Evolutionary conservation across 148 eudicot genomes (phyloP).

Genomic region (Polygonum aviculare): DNA sequence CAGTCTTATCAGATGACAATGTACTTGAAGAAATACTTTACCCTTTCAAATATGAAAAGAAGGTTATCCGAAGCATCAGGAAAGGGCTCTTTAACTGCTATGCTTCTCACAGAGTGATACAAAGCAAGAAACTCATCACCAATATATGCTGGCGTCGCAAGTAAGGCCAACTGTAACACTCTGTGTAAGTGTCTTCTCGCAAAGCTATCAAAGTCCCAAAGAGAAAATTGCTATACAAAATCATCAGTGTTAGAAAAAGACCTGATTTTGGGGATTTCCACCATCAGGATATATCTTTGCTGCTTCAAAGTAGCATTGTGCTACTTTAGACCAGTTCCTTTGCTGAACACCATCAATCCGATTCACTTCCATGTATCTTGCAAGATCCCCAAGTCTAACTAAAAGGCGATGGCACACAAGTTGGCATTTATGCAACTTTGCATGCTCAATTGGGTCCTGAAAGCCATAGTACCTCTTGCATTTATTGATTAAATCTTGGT

Average conservation of each 20-base stretch:
- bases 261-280: conserved; percentile 99
- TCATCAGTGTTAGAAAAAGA: conserved; percentile 10
- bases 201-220: background rate
- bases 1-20: background rate
- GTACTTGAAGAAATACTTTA: conserved; percentile 13
- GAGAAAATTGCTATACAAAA: background rate
- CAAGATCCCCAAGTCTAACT: conserved; percentile 88
- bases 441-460: conserved; percentile 29
- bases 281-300: conserved; percentile 63
- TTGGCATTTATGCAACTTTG: conserved; percentile 38
- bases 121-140: conserved; percentile 80
- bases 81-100: conserved; percentile 91
- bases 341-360: conserved; percentile 30
- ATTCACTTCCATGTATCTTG: conserved; percentile 43
- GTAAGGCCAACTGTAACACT: background rate
- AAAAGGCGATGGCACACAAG: conserved; percentile 64
- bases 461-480: conserved; percentile 47
- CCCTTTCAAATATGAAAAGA: conserved; percentile 73
- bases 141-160: conserved; percentile 48
- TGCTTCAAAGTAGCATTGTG: conserved; percentile 62
- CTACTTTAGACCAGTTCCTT: conserved; percentile 65
- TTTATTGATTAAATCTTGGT: conserved; percentile 48
- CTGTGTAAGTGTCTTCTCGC: background rate
- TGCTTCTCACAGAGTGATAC: conserved; percentile 81
- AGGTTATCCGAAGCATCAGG: conserved; percentile 83